Base-by-base conservation (phyloP, 2,329 filamentous ascomycete genomes). In the Didymella keratinophila region DNA sequence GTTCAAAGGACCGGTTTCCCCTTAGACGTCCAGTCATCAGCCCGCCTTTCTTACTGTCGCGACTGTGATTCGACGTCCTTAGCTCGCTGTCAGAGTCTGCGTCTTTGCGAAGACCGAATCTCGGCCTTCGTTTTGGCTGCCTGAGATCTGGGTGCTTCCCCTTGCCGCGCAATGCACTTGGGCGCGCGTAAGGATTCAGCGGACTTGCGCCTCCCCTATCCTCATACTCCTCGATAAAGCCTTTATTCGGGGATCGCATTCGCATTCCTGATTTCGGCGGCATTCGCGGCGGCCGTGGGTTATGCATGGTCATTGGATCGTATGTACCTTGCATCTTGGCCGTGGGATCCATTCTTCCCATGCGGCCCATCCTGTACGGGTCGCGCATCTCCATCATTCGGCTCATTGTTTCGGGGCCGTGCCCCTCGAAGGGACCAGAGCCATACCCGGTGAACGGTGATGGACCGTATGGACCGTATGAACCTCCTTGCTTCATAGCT, bases 231-330 rank as follows among this genome's bases (percentile, higher is more conserved):
- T 20, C 39, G 11, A 18, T 10, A 20, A 43, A 25, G 18, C 39
- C 20, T 28, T 32, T 16, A 44, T 44, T 12, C 25, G 27, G 20
- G 36, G 10, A 27, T 25, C 39, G 51, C 36, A 32, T 47, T 36
- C 27, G 52, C 52, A 54, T 48, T 48, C 52, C 52, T 43, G 14
- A 14, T 11, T 36, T 47, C 44, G 52, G 52, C 18, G 43, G 52
- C 52, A 54, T 53, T 44, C 28, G 60, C 41, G 12, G 65, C 56
- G 48, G 54, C 23, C 23, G 42, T 28, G 41, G 37, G 41, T 42
- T 30, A 43, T 42, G 30, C 36, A 32, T 43, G 37, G 45, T 36
- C 52, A 32, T 50, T 32, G 34, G 36, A 12, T 46, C 51, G 12
- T 52, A 51, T 23, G 57, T 61, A 18, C 51, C 44, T 25, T 47